Evolutionary conservation across 495 filamentous ascomycete genomes (phyloP), one percentile per base, ranked within the genome.

Genomic region (Penicillium robsamsonii): DNA sequence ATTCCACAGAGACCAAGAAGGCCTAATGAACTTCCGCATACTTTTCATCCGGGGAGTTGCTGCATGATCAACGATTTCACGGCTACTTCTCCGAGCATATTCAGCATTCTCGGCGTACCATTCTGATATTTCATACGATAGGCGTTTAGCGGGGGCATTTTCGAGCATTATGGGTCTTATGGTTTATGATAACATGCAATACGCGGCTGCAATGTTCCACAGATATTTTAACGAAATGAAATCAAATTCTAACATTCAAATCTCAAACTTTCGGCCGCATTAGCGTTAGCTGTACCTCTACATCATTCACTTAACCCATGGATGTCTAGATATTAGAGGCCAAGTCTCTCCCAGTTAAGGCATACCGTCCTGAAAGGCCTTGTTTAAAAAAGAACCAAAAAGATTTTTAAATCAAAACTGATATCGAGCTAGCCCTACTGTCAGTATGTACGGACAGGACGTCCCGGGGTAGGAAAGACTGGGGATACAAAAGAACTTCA

Each of bases 91-190:
- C 20, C 3, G 15, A 8, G 41, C 51, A 46, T 53, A 25, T 44
- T 35, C 12, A 46, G 52, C 52, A 46, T 54, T 54, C 41, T 54
- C 42, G 43, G 52, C 52, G 52, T 45, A 38, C 20, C n/a, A 8
- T 29, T 29, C 15, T 29, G 11, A 13, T 38, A 18, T 27, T 52
- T 31, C 35, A 52, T 42, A 18, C 38, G 20, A 52, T 27, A 11
- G 35, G 37, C 38, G 37, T 53, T 45, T 31, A 45, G 11, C 41
- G 31, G 48, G 41, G 10, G n/a, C 42, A 46, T 54, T 27, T 54
- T 37, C 18, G 3, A 20, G 24, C 42, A 46, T 46, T 31, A 37
- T 44, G 42, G 31, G 41, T 15, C 2, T 51, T 43, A 41, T 22
- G 37, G 38, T 41, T 41, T 52, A 52, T 37, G 49, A 41, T 27